Conservation (phyloP, 768 basidiomycete genomes). For the Boletus reticuloceps region DNA sequence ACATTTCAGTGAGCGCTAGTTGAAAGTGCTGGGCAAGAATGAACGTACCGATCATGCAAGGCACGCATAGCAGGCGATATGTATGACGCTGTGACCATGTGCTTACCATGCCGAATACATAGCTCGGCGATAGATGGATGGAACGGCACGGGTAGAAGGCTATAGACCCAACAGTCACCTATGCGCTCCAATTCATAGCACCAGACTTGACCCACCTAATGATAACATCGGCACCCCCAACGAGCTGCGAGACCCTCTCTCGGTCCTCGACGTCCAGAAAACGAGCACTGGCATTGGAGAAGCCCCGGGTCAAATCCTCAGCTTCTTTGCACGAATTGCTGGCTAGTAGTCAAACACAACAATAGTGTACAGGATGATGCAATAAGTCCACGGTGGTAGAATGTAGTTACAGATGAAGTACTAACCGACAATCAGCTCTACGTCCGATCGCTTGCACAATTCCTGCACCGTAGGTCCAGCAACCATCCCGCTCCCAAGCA, state of each 20-base stretch:
- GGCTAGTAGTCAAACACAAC: constrained; percentile 42
- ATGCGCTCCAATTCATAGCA: neutral
- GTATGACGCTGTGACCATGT: constrained; percentile 91
- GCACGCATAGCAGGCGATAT: constrained; percentile 73
- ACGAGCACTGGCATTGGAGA: constrained; percentile 54
- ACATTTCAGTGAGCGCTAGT: neutral
- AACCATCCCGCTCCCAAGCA: constrained; percentile 96
- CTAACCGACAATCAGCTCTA: constrained; percentile 77
- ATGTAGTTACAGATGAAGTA: constrained; percentile 17
- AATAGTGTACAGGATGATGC: constrained; percentile 8
- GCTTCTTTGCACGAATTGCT: constrained; percentile 70
- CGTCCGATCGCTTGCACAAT: constrained; percentile 57
- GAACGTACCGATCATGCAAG: constrained; percentile 57
- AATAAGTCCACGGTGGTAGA: constrained; percentile 13
- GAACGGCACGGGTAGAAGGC: constrained; percentile 75
- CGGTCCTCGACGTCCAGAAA: constrained; percentile 57
- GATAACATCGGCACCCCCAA: constrained; percentile 72
- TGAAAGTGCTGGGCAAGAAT: neutral
- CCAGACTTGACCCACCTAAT: constrained; percentile 59
- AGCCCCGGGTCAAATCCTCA: constrained; percentile 38
- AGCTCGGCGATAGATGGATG: constrained; percentile 69
- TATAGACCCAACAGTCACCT: constrained; percentile 26
- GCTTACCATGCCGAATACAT: constrained; percentile 67
- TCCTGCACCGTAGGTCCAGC: constrained; percentile 84
- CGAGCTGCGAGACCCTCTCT: constrained; percentile 44